Evolutionary conservation across 148 eudicot species (phyloP).

Genomic region (Suaeda aralocaspica): DNA sequence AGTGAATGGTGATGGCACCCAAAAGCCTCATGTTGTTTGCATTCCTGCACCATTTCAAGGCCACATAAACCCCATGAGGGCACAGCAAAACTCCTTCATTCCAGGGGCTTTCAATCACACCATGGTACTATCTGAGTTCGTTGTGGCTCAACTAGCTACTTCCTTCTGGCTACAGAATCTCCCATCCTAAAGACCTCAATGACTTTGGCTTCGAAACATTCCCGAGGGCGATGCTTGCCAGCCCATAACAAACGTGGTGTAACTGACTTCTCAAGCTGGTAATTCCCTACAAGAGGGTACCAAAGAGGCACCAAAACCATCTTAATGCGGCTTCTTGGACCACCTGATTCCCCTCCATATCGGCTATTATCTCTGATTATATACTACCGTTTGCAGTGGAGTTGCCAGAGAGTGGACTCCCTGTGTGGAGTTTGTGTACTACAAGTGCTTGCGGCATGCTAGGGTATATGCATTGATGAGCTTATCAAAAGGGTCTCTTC

Average conservation of each 20-base stretch:
- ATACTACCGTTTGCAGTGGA: conserved; percentile 24
- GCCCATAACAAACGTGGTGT: conserved; percentile 19
- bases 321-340: conserved; percentile 17
- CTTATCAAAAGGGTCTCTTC: conserved; percentile 23
- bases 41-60: conserved; percentile 32
- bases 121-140: conserved; percentile 34
- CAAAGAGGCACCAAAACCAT: conserved; percentile 18
- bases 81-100: conserved; percentile 35
- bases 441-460: conserved; percentile 38
- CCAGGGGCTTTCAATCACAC: conserved; percentile 33
- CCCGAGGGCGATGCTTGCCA: conserved; percentile 49
- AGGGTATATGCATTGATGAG: conserved; percentile 13
- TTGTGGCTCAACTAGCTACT: conserved; percentile 21
- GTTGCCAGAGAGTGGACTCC: conserved; percentile 34
- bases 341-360: conserved; percentile 16
- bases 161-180: conserved; percentile 12
- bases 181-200: conserved; percentile 13
- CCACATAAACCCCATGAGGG: conserved; percentile 38
- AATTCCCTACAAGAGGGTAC: background rate
- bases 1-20: too few relatives aligned
- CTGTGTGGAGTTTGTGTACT: conserved; percentile 21
- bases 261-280: conserved; percentile 23
- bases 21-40: conserved; percentile 22
- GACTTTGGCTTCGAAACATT: conserved; percentile 28
- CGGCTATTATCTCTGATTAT: conserved; percentile 24